Evolutionary conservation across 805 yeast species (phyloP), one percentile per base, ranked within the genome.

Genomic region (Candida nitratophila): DNA sequence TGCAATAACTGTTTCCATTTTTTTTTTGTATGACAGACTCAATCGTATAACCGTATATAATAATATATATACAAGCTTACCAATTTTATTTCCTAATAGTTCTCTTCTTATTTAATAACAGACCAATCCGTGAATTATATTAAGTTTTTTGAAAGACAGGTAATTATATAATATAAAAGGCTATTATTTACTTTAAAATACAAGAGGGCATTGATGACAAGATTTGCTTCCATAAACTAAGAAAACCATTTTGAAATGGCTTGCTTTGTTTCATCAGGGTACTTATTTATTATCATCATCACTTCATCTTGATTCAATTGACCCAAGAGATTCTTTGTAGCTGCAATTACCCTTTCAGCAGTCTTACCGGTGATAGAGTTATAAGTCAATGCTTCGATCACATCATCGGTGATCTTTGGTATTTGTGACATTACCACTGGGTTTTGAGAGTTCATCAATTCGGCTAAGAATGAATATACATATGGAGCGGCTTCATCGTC

Each of bases 401-500:
- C 83, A 37, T 76, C 68, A 43, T 83, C 86, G 35, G 88, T 76
- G 11, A 82, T 77, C 48, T 74, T 71, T 15, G 83, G 81, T 7
- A 79, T 62, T n/a, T 60, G 60, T 5, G 24, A 2, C 17, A 65
- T 59, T 31, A 86, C 76, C 4, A 75, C 68, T 9, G 83, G 75
- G 49, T 87, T 89, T 42, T 77, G 74, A 43, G 72, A 73, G 41
- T 81, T 82, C 36, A 89, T 82, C 56, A 90, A 69, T 48, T 83
- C 84, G 9, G 81, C 68, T 50, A 90, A 69, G 59, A 87, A 90
- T 53, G 74, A 71, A 66, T 88, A 93, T 17, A 87, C 80, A 61
- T 74, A 87, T 15, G 88, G 80, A 4, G 97, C 97, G 4, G 95
- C 95, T 52, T 86, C 93, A 36, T 80, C 84, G 61, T 93, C 97